A percentile compares a stretch with the other conserved stretches of the same genome.
Conservation (phyloP, 495 filamentous ascomycete species). For the Podospora sp. region DNA sequence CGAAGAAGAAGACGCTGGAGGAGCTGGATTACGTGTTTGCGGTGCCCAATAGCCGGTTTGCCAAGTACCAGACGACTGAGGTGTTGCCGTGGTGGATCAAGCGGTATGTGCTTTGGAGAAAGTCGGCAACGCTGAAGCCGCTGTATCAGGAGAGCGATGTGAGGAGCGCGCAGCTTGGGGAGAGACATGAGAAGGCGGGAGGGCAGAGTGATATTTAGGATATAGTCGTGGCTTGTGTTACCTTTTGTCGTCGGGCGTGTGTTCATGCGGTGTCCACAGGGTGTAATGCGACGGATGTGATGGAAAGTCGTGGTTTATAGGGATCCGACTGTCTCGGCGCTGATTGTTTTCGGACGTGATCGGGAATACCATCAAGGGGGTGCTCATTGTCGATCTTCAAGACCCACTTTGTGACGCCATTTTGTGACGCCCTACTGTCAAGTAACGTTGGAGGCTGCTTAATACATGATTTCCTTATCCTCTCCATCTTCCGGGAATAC, state of each 20-base stretch:
- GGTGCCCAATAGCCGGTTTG: slow-evolving; percentile 65
- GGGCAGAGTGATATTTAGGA: background rate
- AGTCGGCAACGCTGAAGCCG: slow-evolving; percentile 57
- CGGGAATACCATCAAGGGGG: no score
- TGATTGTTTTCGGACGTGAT: no score
- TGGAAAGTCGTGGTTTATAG: background rate
- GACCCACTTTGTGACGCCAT: no score
- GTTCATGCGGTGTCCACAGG: no score
- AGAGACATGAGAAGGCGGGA: background rate
- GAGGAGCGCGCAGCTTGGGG: background rate
- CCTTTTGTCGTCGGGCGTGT: no score
- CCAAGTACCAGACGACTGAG: slow-evolving; percentile 63
- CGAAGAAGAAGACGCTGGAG: slow-evolving; percentile 70
- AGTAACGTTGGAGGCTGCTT: background rate
- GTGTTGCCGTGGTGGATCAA: slow-evolving; percentile 71
- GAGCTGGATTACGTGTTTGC: slow-evolving; percentile 86
- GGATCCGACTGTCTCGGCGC: no score
- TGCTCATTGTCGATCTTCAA: no score
- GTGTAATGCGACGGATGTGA: no score
- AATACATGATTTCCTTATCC: background rate
- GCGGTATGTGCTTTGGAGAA: slow-evolving; percentile 63
- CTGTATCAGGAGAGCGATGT: slow-evolving; percentile 55
- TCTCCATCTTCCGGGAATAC: background rate
- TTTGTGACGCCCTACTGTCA: background rate
- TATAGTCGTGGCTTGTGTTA: no score